Conservation (phyloP, 805 yeast genomes). For the Ogataea naganishii region DNA sequence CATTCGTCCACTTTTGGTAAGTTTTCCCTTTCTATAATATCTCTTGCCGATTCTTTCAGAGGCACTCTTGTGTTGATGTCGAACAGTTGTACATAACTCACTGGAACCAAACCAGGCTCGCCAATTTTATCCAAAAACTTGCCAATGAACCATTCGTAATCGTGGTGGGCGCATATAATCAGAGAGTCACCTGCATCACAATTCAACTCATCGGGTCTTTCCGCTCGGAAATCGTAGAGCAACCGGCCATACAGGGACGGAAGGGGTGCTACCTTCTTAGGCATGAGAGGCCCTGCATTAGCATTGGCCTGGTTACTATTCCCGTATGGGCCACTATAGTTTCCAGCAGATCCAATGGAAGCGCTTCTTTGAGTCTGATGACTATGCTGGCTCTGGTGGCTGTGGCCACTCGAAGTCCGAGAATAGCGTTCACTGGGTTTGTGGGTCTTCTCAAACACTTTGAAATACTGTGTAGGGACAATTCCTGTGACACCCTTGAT, state of each 20-base stretch:
- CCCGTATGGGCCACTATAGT: slow-evolving; percentile 14
- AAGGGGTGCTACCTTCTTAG: slow-evolving; percentile 11
- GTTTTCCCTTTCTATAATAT: slow-evolving; percentile 47
- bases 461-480: slow-evolving; percentile 83
- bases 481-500: slow-evolving; percentile 67
- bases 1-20: slow-evolving; percentile 94
- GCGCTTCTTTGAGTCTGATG: neutral
- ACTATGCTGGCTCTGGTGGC: slow-evolving; percentile 3
- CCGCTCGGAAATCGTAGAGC: slow-evolving; percentile 80
- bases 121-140: slow-evolving; percentile 92
- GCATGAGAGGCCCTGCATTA: slow-evolving; percentile 23
- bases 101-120: slow-evolving; percentile 96
- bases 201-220: slow-evolving; percentile 74
- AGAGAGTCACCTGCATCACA: slow-evolving; percentile 82
- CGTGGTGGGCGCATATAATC: slow-evolving; percentile 92
- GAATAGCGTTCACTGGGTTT: too few species aligned
- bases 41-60: slow-evolving; percentile 41
- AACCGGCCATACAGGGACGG: slow-evolving; percentile 69
- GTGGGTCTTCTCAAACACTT: slow-evolving; percentile 56
- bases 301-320: slow-evolving; percentile 14
- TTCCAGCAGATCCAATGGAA: slow-evolving; percentile 11
- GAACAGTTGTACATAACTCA: slow-evolving; percentile 76
- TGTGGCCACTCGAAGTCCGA: too few species aligned
- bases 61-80: slow-evolving; percentile 63
- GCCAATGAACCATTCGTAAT: slow-evolving; percentile 96